Evolutionary conservation across 768 basidiomycete species (phyloP), one percentile per base, ranked within the genome.

Genomic region (Strobilomyces echinocephalus): DNA sequence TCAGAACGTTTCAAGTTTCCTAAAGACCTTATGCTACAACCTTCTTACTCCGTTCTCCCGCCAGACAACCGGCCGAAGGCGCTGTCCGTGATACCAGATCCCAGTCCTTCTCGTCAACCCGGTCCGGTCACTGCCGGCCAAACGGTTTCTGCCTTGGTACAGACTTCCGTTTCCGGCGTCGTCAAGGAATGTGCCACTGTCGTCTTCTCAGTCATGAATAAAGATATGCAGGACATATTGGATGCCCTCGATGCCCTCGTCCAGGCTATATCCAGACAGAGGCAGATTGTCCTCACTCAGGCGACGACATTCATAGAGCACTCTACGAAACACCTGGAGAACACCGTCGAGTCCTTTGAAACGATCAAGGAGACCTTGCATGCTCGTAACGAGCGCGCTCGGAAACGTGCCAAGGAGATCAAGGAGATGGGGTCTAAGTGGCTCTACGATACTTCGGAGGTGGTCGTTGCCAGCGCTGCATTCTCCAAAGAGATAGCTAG

Each of bases 161-260:
- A 73, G 39, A 72, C 76, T 56, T 75, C 81, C 15, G 64, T 85
- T 38, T 76, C 82, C 12, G 69, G 74, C 38, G 65, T 76, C 14
- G 62, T 82, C 40, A 82, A 80, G 36, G 71, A 73, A 36, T 78
- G 73, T 41, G 71, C 76, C 49, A 76, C 76, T 43, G 73, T 73
- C 12, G 64, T 77, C 21, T 62, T 75, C 2, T 70, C 76, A 8
- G 69, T 69, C n/a, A 67, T 83, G 20, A 73, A 74, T 9, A 74
- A 70, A 48, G 84, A 86, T 52, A 65, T 84, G 47, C 72, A 76
- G 20, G 84, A 85, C 57, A 71, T 86, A 18, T 64, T 80, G 33
- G 78, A 79, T 24, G 82, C 81, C 4, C 72, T 87, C 30, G 84
- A 87, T 57, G 80, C 76, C 1, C 74, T 87, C 34, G 69, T 78